Conservation (phyloP, 305 asterid genomes). For the Fraxinus nigra region DNA sequence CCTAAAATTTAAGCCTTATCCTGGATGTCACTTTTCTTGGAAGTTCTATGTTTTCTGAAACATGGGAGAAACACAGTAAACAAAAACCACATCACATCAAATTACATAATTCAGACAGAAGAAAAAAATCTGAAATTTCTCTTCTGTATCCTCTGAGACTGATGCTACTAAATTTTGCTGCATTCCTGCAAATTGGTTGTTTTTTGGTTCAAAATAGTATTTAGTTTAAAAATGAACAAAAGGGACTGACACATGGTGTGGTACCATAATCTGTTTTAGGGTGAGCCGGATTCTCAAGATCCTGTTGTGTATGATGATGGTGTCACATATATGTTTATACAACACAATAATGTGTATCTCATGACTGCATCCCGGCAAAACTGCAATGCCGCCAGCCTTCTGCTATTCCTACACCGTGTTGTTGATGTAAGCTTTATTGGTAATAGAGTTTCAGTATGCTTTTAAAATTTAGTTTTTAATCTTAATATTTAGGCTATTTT, state of each 20-base stretch:
- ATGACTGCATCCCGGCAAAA: slow-evolving; percentile 92
- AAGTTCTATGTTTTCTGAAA: background rate
- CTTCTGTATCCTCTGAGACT: background rate
- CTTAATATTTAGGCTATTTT: background rate
- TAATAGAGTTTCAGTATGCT: slow-evolving; percentile 22
- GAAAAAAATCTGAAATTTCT: background rate
- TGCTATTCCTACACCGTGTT: slow-evolving; percentile 86
- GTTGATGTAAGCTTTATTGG: slow-evolving; percentile 73
- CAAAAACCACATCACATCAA: background rate
- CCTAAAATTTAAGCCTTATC: background rate
- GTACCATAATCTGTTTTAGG: slow-evolving; percentile 40
- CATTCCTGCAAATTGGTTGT: background rate
- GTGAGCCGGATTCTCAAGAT: slow-evolving; percentile 79
- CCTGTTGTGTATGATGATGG: slow-evolving; percentile 85
- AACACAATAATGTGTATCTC: slow-evolving; percentile 85
- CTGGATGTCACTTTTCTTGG: background rate
- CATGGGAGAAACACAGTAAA: background rate
- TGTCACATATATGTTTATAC: slow-evolving; percentile 90
- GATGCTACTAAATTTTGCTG: background rate
- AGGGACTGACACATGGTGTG: background rate
- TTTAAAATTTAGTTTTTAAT: background rate
- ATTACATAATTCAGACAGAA: background rate
- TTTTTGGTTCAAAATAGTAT: background rate
- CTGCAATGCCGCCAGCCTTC: slow-evolving; percentile 93
- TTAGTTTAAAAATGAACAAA: background rate